Evolutionary conservation across 441 rosid genomes (phyloP).

Genomic region (Euphorbia schlechtendalii): DNA sequence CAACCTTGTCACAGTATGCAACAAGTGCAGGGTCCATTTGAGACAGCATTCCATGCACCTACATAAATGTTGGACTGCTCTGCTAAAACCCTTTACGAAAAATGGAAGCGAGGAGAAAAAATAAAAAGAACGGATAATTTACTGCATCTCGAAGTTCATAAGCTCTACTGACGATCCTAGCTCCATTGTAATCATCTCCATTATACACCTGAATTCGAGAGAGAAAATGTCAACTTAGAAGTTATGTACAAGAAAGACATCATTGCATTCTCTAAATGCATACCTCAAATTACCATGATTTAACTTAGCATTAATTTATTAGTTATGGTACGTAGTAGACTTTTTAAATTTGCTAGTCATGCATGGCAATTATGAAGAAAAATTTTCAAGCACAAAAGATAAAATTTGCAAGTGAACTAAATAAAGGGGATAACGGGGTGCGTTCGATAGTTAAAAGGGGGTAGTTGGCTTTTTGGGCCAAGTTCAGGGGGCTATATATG

Average conservation of each 20-base stretch:
- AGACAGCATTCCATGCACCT: conserved; percentile 97
- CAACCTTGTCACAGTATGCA: conserved; percentile 83
- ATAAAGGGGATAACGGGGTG: too few relatives aligned
- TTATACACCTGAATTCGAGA: conserved; percentile 60
- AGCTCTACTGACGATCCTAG: conserved; percentile 93
- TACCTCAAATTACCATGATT: neutral
- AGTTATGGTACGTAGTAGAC: too few relatives aligned
- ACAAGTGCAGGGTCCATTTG: conserved; percentile 97
- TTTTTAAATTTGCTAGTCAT: too few relatives aligned
- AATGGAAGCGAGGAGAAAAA: neutral
- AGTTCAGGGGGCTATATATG: too few relatives aligned
- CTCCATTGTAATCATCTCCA: conserved; percentile 93
- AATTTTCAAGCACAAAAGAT: neutral
- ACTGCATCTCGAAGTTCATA: conserved; percentile 94
- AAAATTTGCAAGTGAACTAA: neutral
- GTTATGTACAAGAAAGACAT: neutral
- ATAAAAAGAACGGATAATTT: conserved; percentile 21
- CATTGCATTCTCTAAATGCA: neutral
- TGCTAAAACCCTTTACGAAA: neutral
- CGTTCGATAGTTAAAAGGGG: too few relatives aligned
- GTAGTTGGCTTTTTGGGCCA: too few relatives aligned
- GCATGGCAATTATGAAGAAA: neutral
- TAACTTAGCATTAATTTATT: too few relatives aligned
- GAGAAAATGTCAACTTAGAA: neutral
- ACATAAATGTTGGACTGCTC: conserved; percentile 17